Evolutionary conservation across 192 early-diverging fungal species (phyloP).

Genomic region (Backusella australiensis): DNA sequence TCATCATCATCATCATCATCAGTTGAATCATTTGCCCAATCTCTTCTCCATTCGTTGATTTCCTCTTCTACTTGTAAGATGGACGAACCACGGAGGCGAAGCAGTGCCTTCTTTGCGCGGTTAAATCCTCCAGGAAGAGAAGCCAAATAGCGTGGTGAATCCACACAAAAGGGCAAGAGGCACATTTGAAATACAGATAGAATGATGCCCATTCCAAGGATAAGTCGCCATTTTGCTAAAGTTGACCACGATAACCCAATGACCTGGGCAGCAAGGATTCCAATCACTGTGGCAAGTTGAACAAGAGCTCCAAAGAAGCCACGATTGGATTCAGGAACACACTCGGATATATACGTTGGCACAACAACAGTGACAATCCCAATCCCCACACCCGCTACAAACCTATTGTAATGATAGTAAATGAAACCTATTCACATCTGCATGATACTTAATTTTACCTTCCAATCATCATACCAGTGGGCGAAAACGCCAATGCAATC

Average conservation of each 20-base stretch:
- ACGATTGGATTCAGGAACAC: conserved; percentile 63
- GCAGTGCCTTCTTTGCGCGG: conserved; percentile 53
- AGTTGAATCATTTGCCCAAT: conserved; percentile 21
- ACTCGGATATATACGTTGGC: conserved; percentile 79
- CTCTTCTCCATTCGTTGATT: conserved; percentile 46
- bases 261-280: conserved; percentile 75
- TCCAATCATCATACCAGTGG: conserved; percentile 52
- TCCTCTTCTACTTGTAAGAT: conserved; percentile 49
- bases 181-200: conserved; percentile 62
- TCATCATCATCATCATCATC: conserved; percentile 19
- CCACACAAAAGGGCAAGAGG: conserved; percentile 72
- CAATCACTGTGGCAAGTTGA: conserved; percentile 82
- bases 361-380: conserved; percentile 76
- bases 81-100: conserved; percentile 50
- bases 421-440: no score
- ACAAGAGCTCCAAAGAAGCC: conserved; percentile 78
- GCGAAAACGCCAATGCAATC: conserved; percentile 54
- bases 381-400: conserved; percentile 73
- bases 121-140: conserved; percentile 46
- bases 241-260: conserved; percentile 63
- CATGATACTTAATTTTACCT: conserved; percentile 26
- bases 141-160: conserved; percentile 73
- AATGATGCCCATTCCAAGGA: conserved; percentile 60
- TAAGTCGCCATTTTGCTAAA: conserved; percentile 66
- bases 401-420: not conserved